Evolutionary conservation across 2,329 filamentous ascomycete species (phyloP), one percentile per base, ranked within the genome.

Genomic region (Botrytis hyacinthi): DNA sequence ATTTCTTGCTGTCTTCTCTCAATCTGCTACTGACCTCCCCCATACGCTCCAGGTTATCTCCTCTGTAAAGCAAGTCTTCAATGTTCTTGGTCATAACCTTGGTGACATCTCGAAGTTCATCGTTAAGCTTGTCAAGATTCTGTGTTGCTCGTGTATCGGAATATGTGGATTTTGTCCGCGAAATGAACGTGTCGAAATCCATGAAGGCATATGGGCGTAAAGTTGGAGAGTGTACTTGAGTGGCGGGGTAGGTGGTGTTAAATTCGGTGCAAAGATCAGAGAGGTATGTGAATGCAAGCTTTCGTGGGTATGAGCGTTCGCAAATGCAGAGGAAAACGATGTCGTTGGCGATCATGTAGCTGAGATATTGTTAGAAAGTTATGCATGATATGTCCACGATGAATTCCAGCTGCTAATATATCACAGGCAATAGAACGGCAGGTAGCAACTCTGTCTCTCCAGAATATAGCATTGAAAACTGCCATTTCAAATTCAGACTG

Each of bases 81-180:
- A 99, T 98, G 83, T 99, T 99, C 89, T 98, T 98, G 73, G 95
- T 98, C 97, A 99, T 99, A 81, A 99, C 95, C 85, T 98, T 95
- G 1, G 96, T 98, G 72, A 99, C 97, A 83, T 98, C 96, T 82
- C 95, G 92, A 77, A 99, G 89, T 87, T 99, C 97, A 81, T 98
- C 94, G 81, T 99, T 98, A 77, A 99, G 87, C 84, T 95, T 94
- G 83, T 97, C 94, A 73, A 99, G 89, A 84, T 98, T 98, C 84
- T 95, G 93, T 22, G 93, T 90, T 26, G 96, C 96, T 77, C 96
- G 91, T 72, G 92, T 90, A 83, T 99, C 96, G 79, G 96, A 93
- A 84, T 99, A 99, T 42, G 95, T 94, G 79, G 94, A 92, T 84
- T 95, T 96, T 59, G 95, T 97, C 81, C 94, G 92, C 81, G 92